Conservation (phyloP, 2,329 filamentous ascomycete species). For the Fusarium sp. region DNA sequence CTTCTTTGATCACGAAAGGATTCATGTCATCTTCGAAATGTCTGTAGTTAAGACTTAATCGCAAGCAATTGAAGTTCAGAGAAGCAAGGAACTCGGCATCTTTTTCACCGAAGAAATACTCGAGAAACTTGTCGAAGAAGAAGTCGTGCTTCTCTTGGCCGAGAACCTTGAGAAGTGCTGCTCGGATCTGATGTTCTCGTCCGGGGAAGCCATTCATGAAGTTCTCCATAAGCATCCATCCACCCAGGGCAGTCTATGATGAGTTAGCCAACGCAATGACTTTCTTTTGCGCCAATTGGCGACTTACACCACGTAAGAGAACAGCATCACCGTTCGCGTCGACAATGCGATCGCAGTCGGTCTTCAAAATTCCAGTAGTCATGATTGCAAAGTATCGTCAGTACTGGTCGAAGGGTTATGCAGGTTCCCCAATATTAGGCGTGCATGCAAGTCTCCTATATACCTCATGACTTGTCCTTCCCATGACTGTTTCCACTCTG, state of each 20-base stretch:
- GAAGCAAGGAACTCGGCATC: constrained; percentile 68
- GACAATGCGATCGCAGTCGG: constrained; percentile 51
- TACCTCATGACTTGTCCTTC: neutral
- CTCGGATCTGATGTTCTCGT: constrained; percentile 65
- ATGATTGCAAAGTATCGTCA: neutral
- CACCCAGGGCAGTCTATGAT: constrained; percentile 41
- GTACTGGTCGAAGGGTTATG: neutral
- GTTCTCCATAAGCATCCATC: constrained; percentile 63
- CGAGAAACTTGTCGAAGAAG: constrained; percentile 68
- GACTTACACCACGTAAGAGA: constrained; percentile 51
- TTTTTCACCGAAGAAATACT: constrained; percentile 67
- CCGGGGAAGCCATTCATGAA: constrained; percentile 71
- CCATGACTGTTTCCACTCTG: accelerated
- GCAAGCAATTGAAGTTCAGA: constrained; percentile 66
- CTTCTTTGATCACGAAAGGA: constrained; percentile 58
- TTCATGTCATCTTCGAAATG: constrained; percentile 66
- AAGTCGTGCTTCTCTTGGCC: constrained; percentile 67
- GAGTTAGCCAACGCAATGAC: neutral
- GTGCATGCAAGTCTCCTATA: neutral
- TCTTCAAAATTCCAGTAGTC: constrained; percentile 39
- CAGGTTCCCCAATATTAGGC: neutral
- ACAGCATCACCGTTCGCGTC: constrained; percentile 56
- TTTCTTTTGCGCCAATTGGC: no score
- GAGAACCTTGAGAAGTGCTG: constrained; percentile 63
- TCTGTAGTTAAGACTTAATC: constrained; percentile 69